Evolutionary conservation across 441 rosid species (phyloP).

Genomic region (Adansonia madagascariensis): DNA sequence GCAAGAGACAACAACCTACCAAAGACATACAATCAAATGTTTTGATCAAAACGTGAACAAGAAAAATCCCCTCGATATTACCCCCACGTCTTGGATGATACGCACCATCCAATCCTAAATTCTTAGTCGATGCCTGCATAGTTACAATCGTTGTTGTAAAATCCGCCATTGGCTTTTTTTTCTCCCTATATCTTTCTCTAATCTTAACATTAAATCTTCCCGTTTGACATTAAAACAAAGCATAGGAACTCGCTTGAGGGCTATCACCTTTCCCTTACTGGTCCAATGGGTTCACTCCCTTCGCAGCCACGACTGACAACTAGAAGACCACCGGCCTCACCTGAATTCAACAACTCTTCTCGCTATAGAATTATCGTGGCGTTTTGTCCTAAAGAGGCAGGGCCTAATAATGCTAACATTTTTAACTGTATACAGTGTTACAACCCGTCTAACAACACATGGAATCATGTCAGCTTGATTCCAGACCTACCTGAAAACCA

Average conservation of each 20-base stretch:
- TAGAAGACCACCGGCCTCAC: slow-evolving; percentile 14
- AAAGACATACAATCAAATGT: slow-evolving; percentile 10
- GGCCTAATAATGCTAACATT: slow-evolving; percentile 4
- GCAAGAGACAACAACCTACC: slow-evolving; percentile 23
- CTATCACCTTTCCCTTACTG: background rate
- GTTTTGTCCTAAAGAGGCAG: slow-evolving; percentile 38
- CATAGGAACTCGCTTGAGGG: background rate
- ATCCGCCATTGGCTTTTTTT: slow-evolving; percentile 22
- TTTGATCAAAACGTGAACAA: slow-evolving; percentile 25
- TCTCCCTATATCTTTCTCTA: slow-evolving; percentile 1
- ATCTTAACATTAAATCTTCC: slow-evolving; percentile 12
- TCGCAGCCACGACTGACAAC: background rate
- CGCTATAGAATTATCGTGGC: slow-evolving; percentile 34
- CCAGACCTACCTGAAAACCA: slow-evolving; percentile 38
- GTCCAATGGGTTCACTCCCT: slow-evolving; percentile 41
- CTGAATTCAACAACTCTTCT: slow-evolving; percentile 12
- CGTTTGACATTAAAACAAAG: slow-evolving; percentile 23
- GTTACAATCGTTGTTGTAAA: slow-evolving; percentile 18
- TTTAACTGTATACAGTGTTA: slow-evolving; percentile 53
- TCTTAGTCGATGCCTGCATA: slow-evolving; percentile 36
- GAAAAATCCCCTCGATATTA: slow-evolving; percentile 12
- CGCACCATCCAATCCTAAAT: background rate
- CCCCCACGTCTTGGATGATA: slow-evolving; percentile 22
- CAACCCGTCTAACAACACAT: slow-evolving; percentile 39
- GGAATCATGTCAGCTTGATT: slow-evolving; percentile 43